Conservation (phyloP, 805 yeast species). For the Hanseniaspora meyeri region DNA sequence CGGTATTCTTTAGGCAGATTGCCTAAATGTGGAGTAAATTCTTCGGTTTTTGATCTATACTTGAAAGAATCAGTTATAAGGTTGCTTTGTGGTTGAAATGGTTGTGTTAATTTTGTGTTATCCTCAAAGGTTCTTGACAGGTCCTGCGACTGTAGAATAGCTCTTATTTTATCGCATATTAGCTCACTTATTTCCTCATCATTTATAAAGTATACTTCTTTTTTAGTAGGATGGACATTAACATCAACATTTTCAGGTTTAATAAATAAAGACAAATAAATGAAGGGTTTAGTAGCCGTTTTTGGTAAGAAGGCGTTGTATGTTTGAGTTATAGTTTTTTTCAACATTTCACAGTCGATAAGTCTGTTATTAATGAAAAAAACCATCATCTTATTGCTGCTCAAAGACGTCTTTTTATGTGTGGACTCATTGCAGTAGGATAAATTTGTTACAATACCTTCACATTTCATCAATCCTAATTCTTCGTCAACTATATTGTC, state of each 20-base stretch:
- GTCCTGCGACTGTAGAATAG: slow-evolving; percentile 44
- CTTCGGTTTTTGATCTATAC: neutral
- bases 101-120: slow-evolving; percentile 39
- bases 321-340: slow-evolving; percentile 50
- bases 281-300: slow-evolving; percentile 56
- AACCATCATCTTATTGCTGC: slow-evolving; percentile 42
- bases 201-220: slow-evolving; percentile 73
- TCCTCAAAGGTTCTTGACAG: slow-evolving; percentile 49
- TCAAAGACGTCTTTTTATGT: slow-evolving; percentile 27
- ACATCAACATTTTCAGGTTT: slow-evolving; percentile 70
- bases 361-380: slow-evolving; percentile 78
- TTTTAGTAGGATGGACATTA: slow-evolving; percentile 89
- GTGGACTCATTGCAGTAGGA: slow-evolving; percentile 40
- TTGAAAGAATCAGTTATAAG: neutral
- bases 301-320: slow-evolving; percentile 63
- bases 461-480: slow-evolving; percentile 40
- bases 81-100: neutral
- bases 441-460: slow-evolving; percentile 58
- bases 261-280: slow-evolving; percentile 59
- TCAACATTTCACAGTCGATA: slow-evolving; percentile 70
- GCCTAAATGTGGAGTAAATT: neutral
- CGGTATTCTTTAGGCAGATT: slow-evolving; percentile 18
- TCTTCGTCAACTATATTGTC: slow-evolving; percentile 26
- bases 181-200: slow-evolving; percentile 75
- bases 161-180: slow-evolving; percentile 40